Conservation (phyloP, 352 stramenopile species). For the Phytopythium sindhum region DNA sequence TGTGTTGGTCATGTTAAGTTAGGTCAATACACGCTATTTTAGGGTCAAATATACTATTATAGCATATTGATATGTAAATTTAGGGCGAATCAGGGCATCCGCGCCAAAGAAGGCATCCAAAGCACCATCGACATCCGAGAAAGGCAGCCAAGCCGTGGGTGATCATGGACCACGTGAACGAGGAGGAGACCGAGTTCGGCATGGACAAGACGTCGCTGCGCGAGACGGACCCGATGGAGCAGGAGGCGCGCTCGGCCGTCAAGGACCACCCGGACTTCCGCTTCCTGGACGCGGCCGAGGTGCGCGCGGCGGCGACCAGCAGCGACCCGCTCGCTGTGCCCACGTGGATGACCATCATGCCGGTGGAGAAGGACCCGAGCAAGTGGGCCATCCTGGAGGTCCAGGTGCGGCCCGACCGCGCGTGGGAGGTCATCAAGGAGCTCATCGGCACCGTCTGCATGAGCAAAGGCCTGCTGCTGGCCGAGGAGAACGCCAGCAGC, state of each 20-base stretch:
- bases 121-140: background rate
- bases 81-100: background rate
- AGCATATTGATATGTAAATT: background rate
- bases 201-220: slow-evolving; percentile 51
- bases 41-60: background rate
- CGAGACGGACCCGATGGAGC: slow-evolving; percentile 66
- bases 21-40: background rate
- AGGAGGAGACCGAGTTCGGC: slow-evolving; percentile 71
- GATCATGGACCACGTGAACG: slow-evolving; percentile 21
- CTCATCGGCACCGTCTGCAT: slow-evolving; percentile 79
- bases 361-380: slow-evolving; percentile 56
- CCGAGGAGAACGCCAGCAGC: slow-evolving; percentile 45
- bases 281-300: slow-evolving; percentile 34
- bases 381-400: slow-evolving; percentile 73
- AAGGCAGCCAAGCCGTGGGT: background rate
- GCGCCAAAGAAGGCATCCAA: background rate
- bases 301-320: slow-evolving; percentile 26
- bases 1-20: background rate
- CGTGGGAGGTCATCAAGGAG: slow-evolving; percentile 78
- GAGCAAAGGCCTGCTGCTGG: slow-evolving; percentile 60
- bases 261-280: slow-evolving; percentile 71
- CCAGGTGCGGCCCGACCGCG: slow-evolving; percentile 61
- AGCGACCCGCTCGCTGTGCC: slow-evolving; percentile 32
- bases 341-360: slow-evolving; percentile 53
- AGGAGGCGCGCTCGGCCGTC: slow-evolving; percentile 43